These are phyloP conservation scores for Peribolospora kevripleyi DNA, from an alignment of 768 basidiomycete genomes.

Conservation along the genomic window DNA sequence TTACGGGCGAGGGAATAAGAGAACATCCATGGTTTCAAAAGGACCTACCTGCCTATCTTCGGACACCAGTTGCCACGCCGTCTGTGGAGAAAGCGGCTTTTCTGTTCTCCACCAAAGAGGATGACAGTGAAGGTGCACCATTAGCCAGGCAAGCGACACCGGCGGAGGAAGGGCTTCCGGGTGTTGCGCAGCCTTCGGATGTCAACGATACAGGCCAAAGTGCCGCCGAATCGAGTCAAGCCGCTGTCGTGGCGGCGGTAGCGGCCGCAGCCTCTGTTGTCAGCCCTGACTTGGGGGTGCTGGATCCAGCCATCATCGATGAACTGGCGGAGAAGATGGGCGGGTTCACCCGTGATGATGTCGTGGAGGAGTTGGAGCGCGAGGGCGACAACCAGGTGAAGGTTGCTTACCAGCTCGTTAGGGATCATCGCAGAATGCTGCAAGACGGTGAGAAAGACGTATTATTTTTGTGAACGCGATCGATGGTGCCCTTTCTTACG, in stretches of 20 bases:
- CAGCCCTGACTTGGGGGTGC: conserved; percentile 72
- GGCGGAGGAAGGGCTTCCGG: background rate
- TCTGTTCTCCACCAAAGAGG: too few relatives aligned
- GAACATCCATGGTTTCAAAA: conserved; percentile 72
- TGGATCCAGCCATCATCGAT: conserved; percentile 76
- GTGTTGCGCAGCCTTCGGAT: too few relatives aligned
- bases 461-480: too few relatives aligned
- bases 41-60: conserved; percentile 63
- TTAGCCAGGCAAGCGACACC: conserved; percentile 3
- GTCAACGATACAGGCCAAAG: too few relatives aligned
- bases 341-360: conserved; percentile 53
- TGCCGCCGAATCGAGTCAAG: too few relatives aligned
- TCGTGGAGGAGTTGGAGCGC: conserved; percentile 17
- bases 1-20: conserved; percentile 75
- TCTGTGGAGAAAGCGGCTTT: background rate
- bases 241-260: too few relatives aligned
- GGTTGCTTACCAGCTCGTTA: conserved; percentile 78
- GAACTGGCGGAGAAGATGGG: conserved; percentile 48
- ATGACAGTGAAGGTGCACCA: too few relatives aligned
- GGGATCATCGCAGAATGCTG: conserved; percentile 63
- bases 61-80: conserved; percentile 42
- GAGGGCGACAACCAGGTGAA: conserved; percentile 76
- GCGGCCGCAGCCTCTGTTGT: conserved; percentile 17
- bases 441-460: conserved; percentile 41
- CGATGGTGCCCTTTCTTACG: conserved; percentile 5